Evolutionary conservation across 176 grass and related monocot genomes (phyloP), one percentile per base, ranked within the genome.

Genomic region (Oryza longistaminata): DNA sequence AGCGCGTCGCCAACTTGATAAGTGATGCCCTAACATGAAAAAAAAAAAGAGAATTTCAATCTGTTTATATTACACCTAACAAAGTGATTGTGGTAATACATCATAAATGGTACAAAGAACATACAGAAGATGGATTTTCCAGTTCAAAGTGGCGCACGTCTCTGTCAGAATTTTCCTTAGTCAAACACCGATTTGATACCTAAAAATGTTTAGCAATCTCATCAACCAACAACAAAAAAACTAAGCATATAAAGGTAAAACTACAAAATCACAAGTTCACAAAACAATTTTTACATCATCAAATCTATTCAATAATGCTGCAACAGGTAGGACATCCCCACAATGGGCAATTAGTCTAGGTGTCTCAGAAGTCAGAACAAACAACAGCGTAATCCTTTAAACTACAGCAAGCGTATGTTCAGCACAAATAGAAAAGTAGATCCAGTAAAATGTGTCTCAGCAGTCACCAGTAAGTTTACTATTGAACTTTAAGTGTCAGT

Each of bases 121-220:
- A 86, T 88, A 95, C 96, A 73, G 74, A 92, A 24, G 86, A 85
- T 80, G 88, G 75, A 88, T 84, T 15, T 89, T 98, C 88, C 50
- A 98, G 85, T 87, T 93, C 90, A 79, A 98, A 94, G 85, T 94
- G 91, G 46, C 81, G 88, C 77, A 95, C 96, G 71, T 98, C 88
- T 95, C 90, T 94, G 50, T 84, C 88, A 86, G 85, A 76, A 58
- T 69, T 71, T 49, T 76, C 83, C 81, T 93, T 92, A 33, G 91
- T 88, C 66, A 95, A 83, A 53, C n/a, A 46, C 61, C 72, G 71
- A 64, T 89, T 91, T 89, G 84, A 85, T 66, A 91, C 87, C 87
- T 85, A 70, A 71, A 79, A 66, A 67, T 10, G 17, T 46, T 66
- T 17, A 78, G 37, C 8, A 82, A 75, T 12, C 71, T 31, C 65